Percentiles rank a stretch among this genome's conserved stretches.
Evolutionary conservation across 176 grass and related monocot species (phyloP).

Genomic region (Oryza glaberrima): DNA sequence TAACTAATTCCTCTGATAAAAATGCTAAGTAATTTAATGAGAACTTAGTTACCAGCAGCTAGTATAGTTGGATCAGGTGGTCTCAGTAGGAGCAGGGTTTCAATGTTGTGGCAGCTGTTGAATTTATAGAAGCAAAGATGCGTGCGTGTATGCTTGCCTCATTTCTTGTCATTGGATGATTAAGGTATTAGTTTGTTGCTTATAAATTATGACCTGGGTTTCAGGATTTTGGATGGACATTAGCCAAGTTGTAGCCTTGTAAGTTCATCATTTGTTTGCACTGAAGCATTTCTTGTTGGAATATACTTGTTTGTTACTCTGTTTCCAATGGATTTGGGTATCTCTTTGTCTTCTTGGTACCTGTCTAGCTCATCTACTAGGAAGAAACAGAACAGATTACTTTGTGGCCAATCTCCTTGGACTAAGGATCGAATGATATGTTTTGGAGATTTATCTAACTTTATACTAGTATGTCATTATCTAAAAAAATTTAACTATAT

Average conservation of each 20-base stretch:
- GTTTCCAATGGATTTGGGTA: neutral
- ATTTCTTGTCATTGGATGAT: neutral
- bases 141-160: neutral
- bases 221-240: neutral
- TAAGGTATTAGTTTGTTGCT: no score
- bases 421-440: neutral
- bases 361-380: neutral
- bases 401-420: neutral
- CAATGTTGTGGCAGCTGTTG: neutral
- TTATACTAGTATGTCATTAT: neutral
- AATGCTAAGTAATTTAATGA: no score
- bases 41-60: no score
- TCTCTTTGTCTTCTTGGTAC: neutral
- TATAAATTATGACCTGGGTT: no score
- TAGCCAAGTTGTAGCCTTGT: neutral
- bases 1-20: no score
- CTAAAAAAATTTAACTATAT: no score
- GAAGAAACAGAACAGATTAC: neutral
- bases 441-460: neutral
- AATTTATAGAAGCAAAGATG: neutral
- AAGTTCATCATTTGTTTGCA: neutral
- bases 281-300: neutral
- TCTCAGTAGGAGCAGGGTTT: constrained; percentile 14
- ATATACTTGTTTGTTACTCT: neutral
- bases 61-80: neutral